Evolutionary conservation across 2,329 filamentous ascomycete genomes (phyloP).

Genomic region (Stemphylium vesicarium): DNA sequence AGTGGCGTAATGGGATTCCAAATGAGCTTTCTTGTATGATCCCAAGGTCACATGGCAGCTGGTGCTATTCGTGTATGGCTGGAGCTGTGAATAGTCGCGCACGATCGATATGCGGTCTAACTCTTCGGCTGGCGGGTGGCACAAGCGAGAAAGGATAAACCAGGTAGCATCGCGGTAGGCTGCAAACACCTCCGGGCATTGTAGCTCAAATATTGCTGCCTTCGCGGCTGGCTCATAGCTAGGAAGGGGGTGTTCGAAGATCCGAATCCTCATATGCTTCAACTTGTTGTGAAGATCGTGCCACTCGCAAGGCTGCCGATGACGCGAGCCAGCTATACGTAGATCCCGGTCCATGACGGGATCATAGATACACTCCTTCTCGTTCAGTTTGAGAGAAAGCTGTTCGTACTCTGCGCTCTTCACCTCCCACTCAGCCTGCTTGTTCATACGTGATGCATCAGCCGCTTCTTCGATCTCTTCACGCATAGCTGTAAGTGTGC

Average conservation of each 20-base stretch:
- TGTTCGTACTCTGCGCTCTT: slow-evolving; percentile 28
- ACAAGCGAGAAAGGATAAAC: slow-evolving; percentile 53
- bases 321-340: slow-evolving; percentile 1
- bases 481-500: slow-evolving; percentile 39
- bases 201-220: slow-evolving; percentile 61
- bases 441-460: slow-evolving; percentile 33
- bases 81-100: slow-evolving; percentile 43
- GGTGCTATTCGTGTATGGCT: slow-evolving; percentile 20
- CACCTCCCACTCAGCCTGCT: slow-evolving; percentile 50
- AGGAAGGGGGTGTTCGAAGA: slow-evolving; percentile 61
- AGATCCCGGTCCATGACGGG: slow-evolving; percentile 26
- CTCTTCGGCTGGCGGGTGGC: slow-evolving; percentile 9
- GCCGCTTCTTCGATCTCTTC: slow-evolving; percentile 47
- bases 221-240: slow-evolving; percentile 43
- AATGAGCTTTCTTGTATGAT: slow-evolving; percentile 56
- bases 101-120: slow-evolving; percentile 28
- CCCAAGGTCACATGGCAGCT: slow-evolving; percentile 47
- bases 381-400: slow-evolving; percentile 33
- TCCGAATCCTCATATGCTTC: slow-evolving; percentile 52
- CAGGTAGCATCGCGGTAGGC: slow-evolving; percentile 62
- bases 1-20: slow-evolving; percentile 57
- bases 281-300: slow-evolving; percentile 50
- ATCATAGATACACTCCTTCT: slow-evolving; percentile 39
- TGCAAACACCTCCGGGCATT: slow-evolving; percentile 53
- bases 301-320: slow-evolving; percentile 50